phyloP scores from a whole-genome alignment of 148 eudicot genomes.

The Simmondsia chinensis region DNA sequence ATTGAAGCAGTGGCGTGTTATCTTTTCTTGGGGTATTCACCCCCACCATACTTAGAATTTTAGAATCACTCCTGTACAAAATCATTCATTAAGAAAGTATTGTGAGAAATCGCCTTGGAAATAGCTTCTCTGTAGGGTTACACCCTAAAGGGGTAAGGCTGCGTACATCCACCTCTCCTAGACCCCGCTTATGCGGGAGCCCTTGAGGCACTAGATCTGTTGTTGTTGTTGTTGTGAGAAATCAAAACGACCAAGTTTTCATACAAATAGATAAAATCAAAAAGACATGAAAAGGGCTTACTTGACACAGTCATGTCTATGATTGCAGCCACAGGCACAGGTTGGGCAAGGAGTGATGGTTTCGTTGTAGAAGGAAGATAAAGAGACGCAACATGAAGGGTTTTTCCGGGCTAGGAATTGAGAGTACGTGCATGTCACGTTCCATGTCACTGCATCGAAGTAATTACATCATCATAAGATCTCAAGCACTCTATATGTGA shows the following conservation, averaged over 20 bases:
- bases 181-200: too few species aligned
- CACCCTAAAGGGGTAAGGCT: too few species aligned
- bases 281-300: constrained; percentile 30
- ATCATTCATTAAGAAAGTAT: too few species aligned
- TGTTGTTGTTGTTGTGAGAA: constrained; percentile 9
- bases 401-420: constrained; percentile 76
- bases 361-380: constrained; percentile 84
- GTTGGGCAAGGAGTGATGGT: constrained; percentile 79
- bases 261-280: too few species aligned
- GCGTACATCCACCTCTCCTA: too few species aligned
- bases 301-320: constrained; percentile 64
- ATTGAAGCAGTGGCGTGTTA: constrained; percentile 53
- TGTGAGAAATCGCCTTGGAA: too few species aligned
- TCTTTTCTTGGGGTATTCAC: constrained; percentile 59
- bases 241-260: too few species aligned
- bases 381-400: constrained; percentile 77
- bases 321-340: constrained; percentile 86
- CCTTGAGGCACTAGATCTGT: too few species aligned
- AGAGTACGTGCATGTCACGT: constrained; percentile 87
- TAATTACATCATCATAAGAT: too few species aligned
- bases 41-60: constrained; percentile 41
- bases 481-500: too few species aligned
- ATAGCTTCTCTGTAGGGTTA: too few species aligned
- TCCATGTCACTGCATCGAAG: constrained; percentile 84
- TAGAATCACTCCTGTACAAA: constrained; percentile 73